Base-by-base conservation (phyloP, 768 basidiomycete genomes). In the Pluteus cervinus region DNA sequence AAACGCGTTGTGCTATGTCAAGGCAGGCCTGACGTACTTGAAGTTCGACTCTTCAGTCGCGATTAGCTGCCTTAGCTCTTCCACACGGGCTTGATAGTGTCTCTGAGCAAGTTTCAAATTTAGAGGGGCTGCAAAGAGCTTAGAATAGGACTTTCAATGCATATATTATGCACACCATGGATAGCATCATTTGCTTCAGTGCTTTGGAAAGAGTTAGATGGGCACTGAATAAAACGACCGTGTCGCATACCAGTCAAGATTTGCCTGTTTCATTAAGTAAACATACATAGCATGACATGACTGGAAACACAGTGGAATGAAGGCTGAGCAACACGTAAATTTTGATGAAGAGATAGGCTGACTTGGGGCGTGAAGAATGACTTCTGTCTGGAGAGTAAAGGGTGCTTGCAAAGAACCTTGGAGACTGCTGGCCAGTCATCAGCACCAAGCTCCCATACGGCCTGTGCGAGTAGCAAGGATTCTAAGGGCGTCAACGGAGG, bases 391-490 rank as follows among this genome's bases (percentile, higher is more conserved):
- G 63, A 59, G 29, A 85, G 62, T 7, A 88, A 65, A 10, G 89
- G 80, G 48, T 93, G 88, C 18, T 73, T 75, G 12, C 73, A 64
- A 14, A 94, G 71, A 5, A 85, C 46, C 29, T 71, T 71, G 15
- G 84, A 70, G 7, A 93, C 76, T 5, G 68, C 57, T 24, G 68
- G 51, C 91, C 91, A 92, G 4, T 70, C 69, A 31, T 70, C 61
- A 24, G 77, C 65, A 10, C 91, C 90, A 39, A 81, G 68, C 53
- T 92, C 86, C 59, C 86, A 86, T 29, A 88, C 81, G 0, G 88
- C 81, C 60, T 96, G 92, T 2, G 90, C 78, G 33, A 94, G 72
- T 20, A 96, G 61, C 34, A 96, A 80, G 40, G 76, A 69, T 61
- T 93, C 89, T 37, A 85, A 55, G 49, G 47, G 50, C 28, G 45